A percentile compares a stretch with the other conserved stretches of the same genome.
Evolutionary conservation across 164 flowering plant species (phyloP).

Genomic region (Stephania japonica): DNA sequence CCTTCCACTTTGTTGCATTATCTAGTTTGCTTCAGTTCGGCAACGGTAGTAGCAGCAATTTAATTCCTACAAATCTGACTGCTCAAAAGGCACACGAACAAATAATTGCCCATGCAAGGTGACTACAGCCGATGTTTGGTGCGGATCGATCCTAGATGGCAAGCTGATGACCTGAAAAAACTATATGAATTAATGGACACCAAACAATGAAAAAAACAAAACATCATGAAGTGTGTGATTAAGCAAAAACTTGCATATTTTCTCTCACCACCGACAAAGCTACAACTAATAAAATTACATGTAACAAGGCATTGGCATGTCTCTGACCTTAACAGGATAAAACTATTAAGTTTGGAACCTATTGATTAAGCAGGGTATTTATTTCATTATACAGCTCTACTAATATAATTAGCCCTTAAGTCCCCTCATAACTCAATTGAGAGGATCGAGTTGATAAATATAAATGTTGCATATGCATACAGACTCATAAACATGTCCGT

Average conservation of each 20-base stretch:
- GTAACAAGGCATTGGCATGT: too few species aligned
- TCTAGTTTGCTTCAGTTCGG: too few species aligned
- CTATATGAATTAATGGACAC: background rate
- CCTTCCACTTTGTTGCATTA: background rate
- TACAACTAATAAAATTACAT: too few species aligned
- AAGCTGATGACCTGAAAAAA: slow-evolving; percentile 65
- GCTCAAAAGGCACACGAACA: slow-evolving; percentile 90
- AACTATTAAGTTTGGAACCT: too few species aligned
- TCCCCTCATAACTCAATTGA: background rate
- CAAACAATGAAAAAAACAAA: too few species aligned
- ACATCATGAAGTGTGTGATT: too few species aligned
- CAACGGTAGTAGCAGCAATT: background rate
- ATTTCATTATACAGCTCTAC: too few species aligned
- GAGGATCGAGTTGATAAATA: background rate
- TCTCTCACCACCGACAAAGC: too few species aligned
- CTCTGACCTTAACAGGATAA: too few species aligned
- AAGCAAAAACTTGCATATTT: too few species aligned
- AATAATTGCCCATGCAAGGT: slow-evolving; percentile 92
- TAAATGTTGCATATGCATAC: background rate
- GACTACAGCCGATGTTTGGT: slow-evolving; percentile 94
- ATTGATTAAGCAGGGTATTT: too few species aligned
- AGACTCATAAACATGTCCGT: background rate
- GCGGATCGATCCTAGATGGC: slow-evolving; percentile 88
- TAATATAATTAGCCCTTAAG: background rate
- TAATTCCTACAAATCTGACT: slow-evolving; percentile 31